Base-by-base conservation (phyloP, 768 basidiomycete genomes). In the Trametes elegans region DNA sequence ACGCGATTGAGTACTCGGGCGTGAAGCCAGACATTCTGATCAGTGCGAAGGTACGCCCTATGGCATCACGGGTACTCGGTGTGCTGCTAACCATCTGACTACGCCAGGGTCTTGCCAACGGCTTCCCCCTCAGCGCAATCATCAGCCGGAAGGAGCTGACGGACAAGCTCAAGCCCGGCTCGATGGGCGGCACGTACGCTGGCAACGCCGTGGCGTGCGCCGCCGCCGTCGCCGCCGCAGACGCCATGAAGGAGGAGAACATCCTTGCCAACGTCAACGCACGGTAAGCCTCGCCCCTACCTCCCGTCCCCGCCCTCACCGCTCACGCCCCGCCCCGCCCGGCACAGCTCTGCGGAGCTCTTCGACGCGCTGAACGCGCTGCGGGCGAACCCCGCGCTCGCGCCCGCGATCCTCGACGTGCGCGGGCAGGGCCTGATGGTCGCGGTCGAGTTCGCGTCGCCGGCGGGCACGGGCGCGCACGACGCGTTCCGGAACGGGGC, bases 191-290 rank as follows among this genome's bases (percentile, higher is more conserved):
- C 21, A 94, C 93, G 5, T 95, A 94, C 59, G 91, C 90, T 1
- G 95, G 95, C 24, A 98, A 96, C 64, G 85, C 91, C 0, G 91
- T 98, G 0, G 78, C 90, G 0, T 98, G 95, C 65, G 95, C 96
- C 0, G 96, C 96, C 4, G 95, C 86, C 3, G 77, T 87, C 19
- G 93, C 94, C 0, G 88, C 90, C 18, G 80, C 79, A 19, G 87
- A 93, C 50, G 87, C 77, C 1, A 84, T 97, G 69, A 73, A 76
- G 47, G 84, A 89, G 58, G 93, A 95, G 63, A 82, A 87, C n/a
- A 78, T 94, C 41, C 76, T 94, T 18, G 79, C 80, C 9, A 97
- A 97, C 65, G 93, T 95, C 36, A 71, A 79, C 46, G 79, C 76
- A 5, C 79, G 95, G 83, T 88, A 62, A 8, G 73, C 58, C 9